Base-by-base conservation (phyloP, 2,329 filamentous ascomycete species). In the Colletotrichum liaoningense region DNA sequence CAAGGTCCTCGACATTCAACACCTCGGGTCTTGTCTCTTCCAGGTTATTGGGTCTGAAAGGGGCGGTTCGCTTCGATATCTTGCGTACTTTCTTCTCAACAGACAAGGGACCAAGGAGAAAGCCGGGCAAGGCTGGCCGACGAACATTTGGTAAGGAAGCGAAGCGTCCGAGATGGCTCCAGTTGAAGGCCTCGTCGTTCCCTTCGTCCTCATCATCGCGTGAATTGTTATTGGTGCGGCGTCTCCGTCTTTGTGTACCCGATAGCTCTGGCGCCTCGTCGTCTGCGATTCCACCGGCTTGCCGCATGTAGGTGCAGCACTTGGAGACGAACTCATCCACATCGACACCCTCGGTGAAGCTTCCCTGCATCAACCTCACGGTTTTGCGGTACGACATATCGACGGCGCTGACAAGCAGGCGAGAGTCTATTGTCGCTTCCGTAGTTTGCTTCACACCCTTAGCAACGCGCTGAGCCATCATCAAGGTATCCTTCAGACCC, bases 321-420 rank as follows among this genome's bases (percentile, higher is more conserved):
- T 97, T 97, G 0, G 94, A 93, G 16, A 98, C 91, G 79, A 98
- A 97, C 78, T 98, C 94, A 74, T 98, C 95, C 0, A 97, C 88
- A 79, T 98, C 95, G 26, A 99, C 85, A 8, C 95, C 94, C 63
- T 93, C 91, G 3, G 91, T 90, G 2, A 89, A 85, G 77, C 93
- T 93, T 7, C 95, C 95, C 35, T 94, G 87, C 1, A 93, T 91
- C 30, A 97, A 87, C 64, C 92, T 91, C 56, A 93, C 87, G 0
- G 94, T 93, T 80, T 95, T 95, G 77, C 94, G 94, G 78, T 93
- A 92, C 0, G 93, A 93, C 5, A 97, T 83, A 75, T 98, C 95
- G 5, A 94, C 94, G 1, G 94, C 92, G 75, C 89, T 92, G 62
- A 98, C 93, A 4, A 98, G 88, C 30, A 97, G 87, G n/a, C 94